These are phyloP conservation scores for Leishmania aethiopica DNA, from an alignment of 208 protist genomes.

Conservation along the genomic window DNA sequence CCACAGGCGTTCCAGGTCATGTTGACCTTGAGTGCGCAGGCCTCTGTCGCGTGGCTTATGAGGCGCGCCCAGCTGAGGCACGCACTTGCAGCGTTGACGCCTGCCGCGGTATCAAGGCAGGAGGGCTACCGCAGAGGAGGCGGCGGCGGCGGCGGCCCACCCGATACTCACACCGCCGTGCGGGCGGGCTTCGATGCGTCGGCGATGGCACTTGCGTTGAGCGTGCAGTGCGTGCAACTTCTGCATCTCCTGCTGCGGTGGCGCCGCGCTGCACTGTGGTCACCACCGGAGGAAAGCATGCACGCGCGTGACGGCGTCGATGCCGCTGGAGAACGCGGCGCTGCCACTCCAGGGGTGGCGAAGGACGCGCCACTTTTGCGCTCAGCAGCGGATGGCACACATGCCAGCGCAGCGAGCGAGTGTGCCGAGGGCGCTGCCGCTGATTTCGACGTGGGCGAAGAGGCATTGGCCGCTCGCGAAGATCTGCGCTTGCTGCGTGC, in stretches of 20 bases:
- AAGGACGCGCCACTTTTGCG: background rate
- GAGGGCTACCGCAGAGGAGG: background rate
- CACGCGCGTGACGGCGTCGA: background rate
- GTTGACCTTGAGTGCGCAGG: constrained; percentile 4
- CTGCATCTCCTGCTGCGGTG: constrained; percentile 69
- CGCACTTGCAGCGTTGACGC: background rate
- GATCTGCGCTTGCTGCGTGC: constrained; percentile 42
- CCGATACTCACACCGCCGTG: background rate
- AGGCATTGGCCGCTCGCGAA: background rate
- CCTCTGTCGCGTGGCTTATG: constrained; percentile 14
- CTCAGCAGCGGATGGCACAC: background rate
- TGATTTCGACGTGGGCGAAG: background rate
- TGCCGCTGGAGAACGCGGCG: background rate
- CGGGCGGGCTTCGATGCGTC: background rate
- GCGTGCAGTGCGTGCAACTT: constrained; percentile 63
- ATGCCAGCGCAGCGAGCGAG: background rate
- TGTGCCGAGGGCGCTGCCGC: background rate
- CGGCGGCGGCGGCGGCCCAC: background rate
- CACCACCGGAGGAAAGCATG: constrained; percentile 32
- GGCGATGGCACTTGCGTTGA: constrained; percentile 22
- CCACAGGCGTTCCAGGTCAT: constrained; percentile 10
- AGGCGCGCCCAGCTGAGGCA: constrained; percentile 13
- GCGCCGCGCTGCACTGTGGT: constrained; percentile 54
- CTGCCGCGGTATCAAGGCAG: background rate
- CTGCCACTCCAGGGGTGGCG: background rate